These are phyloP conservation scores for Ophiocordyceps camponoti-rufipedis DNA, from an alignment of 2,329 filamentous ascomycete genomes.

Conservation along the genomic window DNA sequence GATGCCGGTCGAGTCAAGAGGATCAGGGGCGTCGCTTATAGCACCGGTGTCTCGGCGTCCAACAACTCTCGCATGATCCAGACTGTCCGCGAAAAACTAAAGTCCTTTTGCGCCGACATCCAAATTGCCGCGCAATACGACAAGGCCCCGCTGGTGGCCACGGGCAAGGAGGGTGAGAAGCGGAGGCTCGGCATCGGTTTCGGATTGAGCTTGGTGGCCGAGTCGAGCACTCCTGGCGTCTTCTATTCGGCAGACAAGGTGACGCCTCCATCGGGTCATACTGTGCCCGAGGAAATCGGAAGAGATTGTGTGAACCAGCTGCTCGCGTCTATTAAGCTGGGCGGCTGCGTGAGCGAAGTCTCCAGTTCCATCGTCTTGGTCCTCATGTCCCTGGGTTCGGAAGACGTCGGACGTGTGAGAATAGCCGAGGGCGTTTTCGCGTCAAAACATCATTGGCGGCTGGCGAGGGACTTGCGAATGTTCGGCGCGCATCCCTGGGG, in stretches of 20 bases:
- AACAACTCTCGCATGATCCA: slow-evolving; percentile 96
- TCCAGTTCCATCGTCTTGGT: slow-evolving; percentile 61
- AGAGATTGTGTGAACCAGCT: slow-evolving; percentile 77
- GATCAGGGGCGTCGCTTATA: slow-evolving; percentile 85
- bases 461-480: slow-evolving; percentile 71
- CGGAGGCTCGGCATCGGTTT: slow-evolving; percentile 74
- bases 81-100: slow-evolving; percentile 69
- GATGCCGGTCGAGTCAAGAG: slow-evolving; percentile 71
- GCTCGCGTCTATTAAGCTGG: slow-evolving; percentile 62
- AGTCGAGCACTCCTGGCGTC: slow-evolving; percentile 65
- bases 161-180: slow-evolving; percentile 34
- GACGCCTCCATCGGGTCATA: slow-evolving; percentile 58
- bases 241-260: slow-evolving; percentile 76
- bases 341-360: slow-evolving; percentile 60
- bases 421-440: slow-evolving; percentile 68
- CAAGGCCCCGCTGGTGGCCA: slow-evolving; percentile 36
- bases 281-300: slow-evolving; percentile 79
- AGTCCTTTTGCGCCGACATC: slow-evolving; percentile 71
- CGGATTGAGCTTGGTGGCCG: slow-evolving; percentile 76
- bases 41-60: slow-evolving; percentile 74
- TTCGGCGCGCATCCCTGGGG: slow-evolving; percentile 90
- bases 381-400: slow-evolving; percentile 94
- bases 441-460: slow-evolving; percentile 58
- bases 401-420: slow-evolving; percentile 78
- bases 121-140: slow-evolving; percentile 76